A percentile compares a stretch with the other conserved stretches of the same genome.
These are phyloP conservation scores for Yarrowia deformans DNA, from an alignment of 805 yeast species.

Conservation along the genomic window DNA sequence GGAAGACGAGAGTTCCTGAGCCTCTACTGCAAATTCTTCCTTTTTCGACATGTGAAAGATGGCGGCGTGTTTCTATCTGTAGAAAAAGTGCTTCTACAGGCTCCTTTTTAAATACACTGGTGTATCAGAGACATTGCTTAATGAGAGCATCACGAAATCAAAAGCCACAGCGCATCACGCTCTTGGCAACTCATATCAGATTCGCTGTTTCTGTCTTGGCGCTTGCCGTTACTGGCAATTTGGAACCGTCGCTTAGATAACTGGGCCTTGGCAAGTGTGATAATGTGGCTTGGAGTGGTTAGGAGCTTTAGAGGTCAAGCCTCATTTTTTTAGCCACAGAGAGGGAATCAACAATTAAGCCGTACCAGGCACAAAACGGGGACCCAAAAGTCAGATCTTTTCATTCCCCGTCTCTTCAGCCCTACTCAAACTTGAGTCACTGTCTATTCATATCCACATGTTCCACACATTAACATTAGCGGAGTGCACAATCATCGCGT, in stretches of 20 bases:
- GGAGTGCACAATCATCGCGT: constrained; percentile 9
- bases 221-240: not conserved
- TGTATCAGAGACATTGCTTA: not conserved
- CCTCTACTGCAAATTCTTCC: not conserved
- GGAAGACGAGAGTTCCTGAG: not conserved
- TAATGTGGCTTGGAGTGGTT: constrained; percentile 16
- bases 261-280: no score
- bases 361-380: not conserved
- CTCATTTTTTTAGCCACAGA: constrained; percentile 21
- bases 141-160: not conserved
- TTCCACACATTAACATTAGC: constrained; percentile 3
- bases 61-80: not conserved
- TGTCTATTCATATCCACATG: not conserved
- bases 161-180: not conserved
- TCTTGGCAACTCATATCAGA: constrained; percentile 15
- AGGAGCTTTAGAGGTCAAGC: not conserved
- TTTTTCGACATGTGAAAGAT: constrained; percentile 10
- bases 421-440: not conserved
- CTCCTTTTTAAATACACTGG: not conserved
- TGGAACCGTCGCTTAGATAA: not conserved
- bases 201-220: not conserved
- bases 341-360: not conserved
- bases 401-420: not conserved
- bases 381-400: not conserved
- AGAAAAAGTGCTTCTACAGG: not conserved